Percentiles rank a stretch among this genome's conserved stretches.
Conservation (phyloP, 2,329 filamentous ascomycete species). For the Ceratocystis diversiconidia region DNA sequence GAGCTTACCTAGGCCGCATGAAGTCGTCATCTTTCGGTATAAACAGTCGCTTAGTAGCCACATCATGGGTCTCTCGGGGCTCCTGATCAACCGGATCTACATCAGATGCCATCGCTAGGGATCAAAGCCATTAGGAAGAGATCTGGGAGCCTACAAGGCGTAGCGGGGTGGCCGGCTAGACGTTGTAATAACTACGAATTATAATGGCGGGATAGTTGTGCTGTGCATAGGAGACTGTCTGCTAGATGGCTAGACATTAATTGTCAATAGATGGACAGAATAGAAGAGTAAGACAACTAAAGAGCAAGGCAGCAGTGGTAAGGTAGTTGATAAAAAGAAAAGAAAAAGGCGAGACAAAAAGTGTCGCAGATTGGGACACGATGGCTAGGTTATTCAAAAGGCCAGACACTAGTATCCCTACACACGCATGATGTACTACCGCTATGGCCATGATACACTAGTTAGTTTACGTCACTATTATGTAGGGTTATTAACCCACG, state of each 20-base stretch:
- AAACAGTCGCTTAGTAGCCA: not conserved
- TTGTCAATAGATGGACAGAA: no score
- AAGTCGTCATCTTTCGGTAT: not conserved
- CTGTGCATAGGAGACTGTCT: no score
- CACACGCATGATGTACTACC: no score
- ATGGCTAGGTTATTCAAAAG: not conserved
- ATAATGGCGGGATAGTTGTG: no score
- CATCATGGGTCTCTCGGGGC: not conserved
- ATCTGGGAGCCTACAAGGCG: not conserved
- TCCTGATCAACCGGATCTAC: not conserved
- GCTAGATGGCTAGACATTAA: no score
- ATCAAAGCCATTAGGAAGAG: not conserved
- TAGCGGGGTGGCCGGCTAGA: not conserved
- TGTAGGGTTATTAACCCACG: not conserved
- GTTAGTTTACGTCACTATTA: not conserved
- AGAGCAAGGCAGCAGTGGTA: no score
- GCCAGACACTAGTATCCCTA: no score
- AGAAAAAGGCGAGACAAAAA: not conserved
- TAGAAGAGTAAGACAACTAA: no score
- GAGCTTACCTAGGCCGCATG: constrained; percentile 2
- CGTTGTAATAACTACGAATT: no score
- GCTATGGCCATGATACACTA: no score
- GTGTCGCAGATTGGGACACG: not conserved
- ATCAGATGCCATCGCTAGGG: not conserved
- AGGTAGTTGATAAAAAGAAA: not conserved